These are phyloP conservation scores for Eutypella sp. DNA, from an alignment of 2,329 filamentous ascomycete species.

Conservation along the genomic window DNA sequence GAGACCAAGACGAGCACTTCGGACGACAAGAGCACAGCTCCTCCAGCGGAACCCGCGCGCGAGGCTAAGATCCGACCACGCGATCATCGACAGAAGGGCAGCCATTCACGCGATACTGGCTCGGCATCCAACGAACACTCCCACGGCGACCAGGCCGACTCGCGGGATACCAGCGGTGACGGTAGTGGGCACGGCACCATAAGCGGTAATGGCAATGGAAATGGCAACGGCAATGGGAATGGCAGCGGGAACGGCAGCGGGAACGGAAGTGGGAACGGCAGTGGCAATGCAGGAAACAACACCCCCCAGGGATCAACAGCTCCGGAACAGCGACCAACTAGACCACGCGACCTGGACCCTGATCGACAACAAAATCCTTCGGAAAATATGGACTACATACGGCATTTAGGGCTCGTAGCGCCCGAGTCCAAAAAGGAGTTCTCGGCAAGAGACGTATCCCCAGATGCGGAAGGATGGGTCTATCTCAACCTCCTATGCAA, in stretches of 20 bases:
- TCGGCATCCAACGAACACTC: constrained; percentile 40
- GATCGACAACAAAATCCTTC: constrained; percentile 68
- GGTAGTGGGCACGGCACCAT: constrained; percentile 24
- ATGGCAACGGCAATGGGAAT: constrained; percentile 14
- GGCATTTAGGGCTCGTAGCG: constrained; percentile 64
- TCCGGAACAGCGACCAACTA: constrained; percentile 70
- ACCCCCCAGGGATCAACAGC: constrained; percentile 36
- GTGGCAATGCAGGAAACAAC: constrained; percentile 18
- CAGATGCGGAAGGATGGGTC: constrained; percentile 71
- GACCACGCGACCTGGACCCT: constrained; percentile 72
- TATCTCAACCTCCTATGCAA: constrained; percentile 77
- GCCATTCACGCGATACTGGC: constrained; percentile 35
- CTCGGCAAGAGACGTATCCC: constrained; percentile 45
- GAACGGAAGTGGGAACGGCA: constrained; percentile 22
- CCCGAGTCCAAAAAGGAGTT: constrained; percentile 47
- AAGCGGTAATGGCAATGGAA: constrained; percentile 22
- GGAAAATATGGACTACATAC: constrained; percentile 77
- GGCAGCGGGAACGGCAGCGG: constrained; percentile 24
- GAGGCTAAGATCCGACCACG: constrained; percentile 44
- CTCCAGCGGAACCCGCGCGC: constrained; percentile 31
- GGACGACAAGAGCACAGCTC: constrained; percentile 4
- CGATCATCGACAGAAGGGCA: constrained; percentile 32
- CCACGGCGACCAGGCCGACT: constrained; percentile 42
- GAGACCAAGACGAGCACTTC: constrained; percentile 7
- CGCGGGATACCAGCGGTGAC: constrained; percentile 29